These are phyloP conservation scores for Scytalidium sp. DNA, from an alignment of 2,329 filamentous ascomycete species.

Conservation along the genomic window DNA sequence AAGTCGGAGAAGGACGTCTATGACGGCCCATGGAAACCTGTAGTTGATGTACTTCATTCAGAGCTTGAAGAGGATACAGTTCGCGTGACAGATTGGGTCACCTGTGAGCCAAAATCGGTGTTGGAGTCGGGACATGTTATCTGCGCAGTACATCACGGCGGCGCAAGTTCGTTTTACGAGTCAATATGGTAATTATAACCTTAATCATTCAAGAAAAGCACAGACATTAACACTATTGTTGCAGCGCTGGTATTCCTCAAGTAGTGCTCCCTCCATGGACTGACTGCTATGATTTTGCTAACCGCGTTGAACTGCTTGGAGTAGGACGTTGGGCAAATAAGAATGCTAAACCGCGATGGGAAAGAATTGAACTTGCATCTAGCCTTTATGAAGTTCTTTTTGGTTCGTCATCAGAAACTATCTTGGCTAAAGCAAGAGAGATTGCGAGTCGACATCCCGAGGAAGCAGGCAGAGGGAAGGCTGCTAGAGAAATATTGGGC, in stretches of 20 bases:
- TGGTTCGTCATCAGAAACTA: not conserved
- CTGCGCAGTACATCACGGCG: slow-evolving; percentile 37
- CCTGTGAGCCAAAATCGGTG: slow-evolving; percentile 33
- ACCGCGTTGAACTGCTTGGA: slow-evolving; percentile 37
- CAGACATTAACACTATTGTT: slow-evolving; percentile 3
- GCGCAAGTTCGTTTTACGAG: slow-evolving; percentile 41
- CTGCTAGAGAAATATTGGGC: not conserved
- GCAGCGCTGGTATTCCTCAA: slow-evolving; percentile 41
- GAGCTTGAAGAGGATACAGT: slow-evolving; percentile 29
- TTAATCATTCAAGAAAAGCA: slow-evolving; percentile 5
- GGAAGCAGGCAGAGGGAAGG: not conserved
- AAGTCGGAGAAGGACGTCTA: not conserved
- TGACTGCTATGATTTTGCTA: slow-evolving; percentile 43
- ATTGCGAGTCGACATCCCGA: not conserved
- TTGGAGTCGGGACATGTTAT: slow-evolving; percentile 33
- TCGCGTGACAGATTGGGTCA: slow-evolving; percentile 38
- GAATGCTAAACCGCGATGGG: slow-evolving; percentile 27
- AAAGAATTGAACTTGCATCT: not conserved
- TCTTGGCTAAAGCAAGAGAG: not conserved
- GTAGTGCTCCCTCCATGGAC: slow-evolving; percentile 44
- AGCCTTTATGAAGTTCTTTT: not conserved
- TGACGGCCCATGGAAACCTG: slow-evolving; percentile 9
- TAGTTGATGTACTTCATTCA: slow-evolving; percentile 16
- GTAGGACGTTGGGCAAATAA: slow-evolving; percentile 39
- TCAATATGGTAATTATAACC: slow-evolving; percentile 33